Conservation (phyloP, 2,329 filamentous ascomycete species). For the Clathrospora elynae region DNA sequence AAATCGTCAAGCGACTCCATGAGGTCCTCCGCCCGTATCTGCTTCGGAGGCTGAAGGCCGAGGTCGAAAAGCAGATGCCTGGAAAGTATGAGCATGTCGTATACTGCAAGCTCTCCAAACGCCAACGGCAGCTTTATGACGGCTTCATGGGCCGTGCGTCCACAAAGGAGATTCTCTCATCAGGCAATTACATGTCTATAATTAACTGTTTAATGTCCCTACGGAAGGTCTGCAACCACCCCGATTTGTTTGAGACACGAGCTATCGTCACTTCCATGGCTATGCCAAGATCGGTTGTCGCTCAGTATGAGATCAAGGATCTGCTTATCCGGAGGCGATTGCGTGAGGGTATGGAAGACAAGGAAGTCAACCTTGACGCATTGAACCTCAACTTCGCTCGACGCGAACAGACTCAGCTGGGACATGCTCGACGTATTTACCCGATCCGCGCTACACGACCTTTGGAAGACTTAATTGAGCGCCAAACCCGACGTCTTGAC, state of each 20-base stretch:
- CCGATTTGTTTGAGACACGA: conserved; percentile 92
- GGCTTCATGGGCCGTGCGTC: conserved; percentile 91
- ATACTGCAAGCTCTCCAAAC: conserved; percentile 91
- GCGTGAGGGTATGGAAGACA: conserved; percentile 66
- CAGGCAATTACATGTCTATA: conserved; percentile 95
- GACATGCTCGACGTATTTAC: conserved; percentile 52
- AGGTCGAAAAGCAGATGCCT: conserved; percentile 99
- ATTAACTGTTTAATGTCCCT: conserved; percentile 98
- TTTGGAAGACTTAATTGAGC: conserved; percentile 72
- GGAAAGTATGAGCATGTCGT: conserved; percentile 97
- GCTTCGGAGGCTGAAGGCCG: conserved; percentile 86
- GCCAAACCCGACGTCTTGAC: conserved; percentile 65
- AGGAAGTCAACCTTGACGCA: conserved; percentile 72
- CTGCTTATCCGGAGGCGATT: conserved; percentile 69
- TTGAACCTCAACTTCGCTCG: conserved; percentile 77
- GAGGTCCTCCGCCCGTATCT: conserved; percentile 92
- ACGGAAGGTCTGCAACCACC: conserved; percentile 97
- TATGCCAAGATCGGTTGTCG: conserved; percentile 78
- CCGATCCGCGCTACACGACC: conserved; percentile 67
- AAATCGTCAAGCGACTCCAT: conserved; percentile 90
- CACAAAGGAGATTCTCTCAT: conserved; percentile 84
- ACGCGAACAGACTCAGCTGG: conserved; percentile 65
- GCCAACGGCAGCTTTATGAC: conserved; percentile 94
- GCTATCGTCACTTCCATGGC: conserved; percentile 97
- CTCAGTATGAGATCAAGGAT: conserved; percentile 75